Base-by-base conservation (phyloP, 2,329 filamentous ascomycete species). In the Stagonosporopsis chrysanthemi region DNA sequence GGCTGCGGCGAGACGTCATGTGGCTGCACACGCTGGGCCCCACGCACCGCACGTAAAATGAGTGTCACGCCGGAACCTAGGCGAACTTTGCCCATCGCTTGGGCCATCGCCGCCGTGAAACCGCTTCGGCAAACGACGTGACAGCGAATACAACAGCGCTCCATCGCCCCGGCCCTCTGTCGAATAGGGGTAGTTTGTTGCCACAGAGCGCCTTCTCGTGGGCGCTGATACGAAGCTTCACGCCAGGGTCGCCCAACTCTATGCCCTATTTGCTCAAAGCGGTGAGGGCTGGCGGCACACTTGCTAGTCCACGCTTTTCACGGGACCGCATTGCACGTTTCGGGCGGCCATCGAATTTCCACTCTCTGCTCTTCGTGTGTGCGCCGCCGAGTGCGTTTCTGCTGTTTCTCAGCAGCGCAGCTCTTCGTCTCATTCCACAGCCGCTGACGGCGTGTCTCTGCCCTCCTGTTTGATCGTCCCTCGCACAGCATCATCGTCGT, bases 381-480 rank as follows among this genome's bases (percentile, higher is more conserved):
- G 24, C 24, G 33, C 19, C 40, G 22, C 11, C 8, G 6, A 9
- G 7, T 12, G 19, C 24, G 24, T 23, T 31, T 36, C 38, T 35
- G 36, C 43, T 28, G 4, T 29, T 31, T 31, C 29, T 11, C 28
- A 41, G 15, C 9, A 26, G n/a, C 36, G 33, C 28, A 29, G 38
- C 14, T 22, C 15, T 36, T 55, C 52, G 49, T 55, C 22, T 55
- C 11, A 31, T 33, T 26, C 33, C 6, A 23, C 22, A 28, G 41
- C 53, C 52, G 44, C 46, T 42, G 52, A 53, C 49, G 28, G 36
- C 23, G 12, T 28, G 22, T 29, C 15, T 24, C 39, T 23, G 15
- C 24, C 31, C 52, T 60, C 58, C 61, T 62, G 56, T 62, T 61
- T 64, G 58, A 64, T 64, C 58, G 38, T 57, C 62, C 29, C 56